Conservation (phyloP, 768 basidiomycete genomes). For the Lactarius sp. region DNA sequence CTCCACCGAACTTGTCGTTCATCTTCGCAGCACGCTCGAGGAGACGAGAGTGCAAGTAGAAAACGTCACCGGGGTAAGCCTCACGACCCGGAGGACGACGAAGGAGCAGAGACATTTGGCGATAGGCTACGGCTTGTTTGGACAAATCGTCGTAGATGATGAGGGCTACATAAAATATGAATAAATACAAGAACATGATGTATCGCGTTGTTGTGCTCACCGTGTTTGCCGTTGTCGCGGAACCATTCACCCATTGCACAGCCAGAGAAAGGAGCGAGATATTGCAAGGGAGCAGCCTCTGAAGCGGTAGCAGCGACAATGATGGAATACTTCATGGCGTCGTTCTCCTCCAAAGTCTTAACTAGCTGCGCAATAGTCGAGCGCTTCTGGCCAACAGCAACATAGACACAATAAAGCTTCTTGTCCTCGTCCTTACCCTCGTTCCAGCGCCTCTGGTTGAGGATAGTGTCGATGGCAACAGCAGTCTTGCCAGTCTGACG, state of each 20-base stretch:
- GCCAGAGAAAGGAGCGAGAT: constrained; percentile 99
- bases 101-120: constrained; percentile 99
- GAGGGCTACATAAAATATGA: constrained; percentile 49
- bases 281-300: constrained; percentile 98
- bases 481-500: constrained; percentile 99
- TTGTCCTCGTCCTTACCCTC: constrained; percentile 94
- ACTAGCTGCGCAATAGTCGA: constrained; percentile 99
- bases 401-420: constrained; percentile 99
- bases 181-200: background rate
- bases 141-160: constrained; percentile 99
- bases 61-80: constrained; percentile 99
- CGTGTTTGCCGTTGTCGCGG: constrained; percentile 99
- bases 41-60: constrained; percentile 99
- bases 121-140: constrained; percentile 99
- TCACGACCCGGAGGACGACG: constrained; percentile 99
- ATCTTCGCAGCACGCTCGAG: constrained; percentile 99
- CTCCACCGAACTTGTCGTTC: constrained; percentile 98
- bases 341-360: constrained; percentile 99
- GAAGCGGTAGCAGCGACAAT: constrained; percentile 99
- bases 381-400: constrained; percentile 98
- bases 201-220: constrained; percentile 38
- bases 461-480: constrained; percentile 99
- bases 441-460: constrained; percentile 99
- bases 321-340: constrained; percentile 99
- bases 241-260: constrained; percentile 99